Evolutionary conservation across 768 basidiomycete species (phyloP).

Genomic region (Mycena maculata): DNA sequence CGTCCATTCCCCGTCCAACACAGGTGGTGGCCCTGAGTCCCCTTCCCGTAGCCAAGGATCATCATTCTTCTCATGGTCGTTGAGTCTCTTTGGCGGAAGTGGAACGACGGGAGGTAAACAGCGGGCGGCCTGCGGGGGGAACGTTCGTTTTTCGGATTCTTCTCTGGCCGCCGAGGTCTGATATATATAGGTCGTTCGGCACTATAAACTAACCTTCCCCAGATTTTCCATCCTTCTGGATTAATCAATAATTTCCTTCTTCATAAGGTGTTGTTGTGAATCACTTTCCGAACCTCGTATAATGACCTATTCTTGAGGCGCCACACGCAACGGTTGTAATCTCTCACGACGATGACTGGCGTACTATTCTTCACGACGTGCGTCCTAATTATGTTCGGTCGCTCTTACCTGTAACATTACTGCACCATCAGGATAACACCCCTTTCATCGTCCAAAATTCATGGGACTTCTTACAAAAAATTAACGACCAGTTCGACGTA

Average conservation of each 20-base stretch:
- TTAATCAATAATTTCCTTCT: conserved; percentile 8
- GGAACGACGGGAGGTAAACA: not conserved
- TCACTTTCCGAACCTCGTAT: too few relatives aligned
- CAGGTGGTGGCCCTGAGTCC: not conserved
- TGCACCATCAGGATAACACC: not conserved
- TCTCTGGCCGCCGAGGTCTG: not conserved
- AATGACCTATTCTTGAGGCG: not conserved
- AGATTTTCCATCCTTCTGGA: conserved; percentile 10
- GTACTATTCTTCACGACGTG: conserved; percentile 1
- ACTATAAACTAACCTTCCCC: not conserved
- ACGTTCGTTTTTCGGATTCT: not conserved
- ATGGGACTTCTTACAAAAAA: not conserved
- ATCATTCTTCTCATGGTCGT: not conserved
- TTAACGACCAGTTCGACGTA: not conserved
- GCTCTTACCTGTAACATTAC: not conserved
- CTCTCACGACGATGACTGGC: conserved; percentile 17
- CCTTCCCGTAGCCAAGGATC: not conserved
- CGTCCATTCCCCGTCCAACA: not conserved
- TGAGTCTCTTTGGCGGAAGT: not conserved
- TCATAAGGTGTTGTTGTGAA: not conserved
- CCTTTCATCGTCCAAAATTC: not conserved
- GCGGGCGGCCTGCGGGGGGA: not conserved
- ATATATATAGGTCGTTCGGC: not conserved
- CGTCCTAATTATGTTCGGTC: not conserved
- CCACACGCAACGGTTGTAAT: conserved; percentile 8